Evolutionary conservation across 2,329 filamentous ascomycete species (phyloP), one percentile per base, ranked within the genome.

Genomic region (Aspergillus melleus): DNA sequence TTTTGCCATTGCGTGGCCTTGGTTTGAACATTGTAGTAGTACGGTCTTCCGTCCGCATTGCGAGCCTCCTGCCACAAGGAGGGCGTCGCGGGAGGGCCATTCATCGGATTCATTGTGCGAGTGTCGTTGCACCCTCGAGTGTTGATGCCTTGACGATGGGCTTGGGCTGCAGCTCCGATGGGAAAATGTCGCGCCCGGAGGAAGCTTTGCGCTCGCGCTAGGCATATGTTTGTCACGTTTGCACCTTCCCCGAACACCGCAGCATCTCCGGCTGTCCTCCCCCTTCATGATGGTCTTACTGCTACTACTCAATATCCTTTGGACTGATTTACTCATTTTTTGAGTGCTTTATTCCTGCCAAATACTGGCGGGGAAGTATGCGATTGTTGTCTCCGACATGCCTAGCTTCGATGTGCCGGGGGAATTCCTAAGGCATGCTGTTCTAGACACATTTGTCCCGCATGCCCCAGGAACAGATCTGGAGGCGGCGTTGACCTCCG

Each of bases 1-100:
- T 97, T 98, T 46, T 88, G 89, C 95, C 95, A 99, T 84, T 93
- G 90, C 32, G 95, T 98, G 64, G 84, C 86, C 74, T 96, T 96
- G 16, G 92, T 96, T 62, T 86, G 79, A 12, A 87, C 80, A 74
- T 99, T 96, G 82, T 93, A 96, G 76, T 96, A 99, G 77, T 99
- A 99, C 51, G 87, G 83, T 67, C 91, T 87, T 65, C 93, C 94
- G 71, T 96, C 92, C 2, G 88, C 80, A 66, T 89, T 91, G 68
- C 88, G 89, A 67, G 91, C 88, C 76, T 95, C 90, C 76, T 91
- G 88, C 93, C 93, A 97, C 49, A 85, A 74, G 58, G 81, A 77
- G 55, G 83, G 80, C 63, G 82, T 66, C n/a, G 66, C 73, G 53
- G 74, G 79, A 72, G 83, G 79, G 68, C 83, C 85, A 74, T 86